These are phyloP conservation scores for Microdochium paspali DNA, from an alignment of 2,329 filamentous ascomycete genomes.

Conservation along the genomic window DNA sequence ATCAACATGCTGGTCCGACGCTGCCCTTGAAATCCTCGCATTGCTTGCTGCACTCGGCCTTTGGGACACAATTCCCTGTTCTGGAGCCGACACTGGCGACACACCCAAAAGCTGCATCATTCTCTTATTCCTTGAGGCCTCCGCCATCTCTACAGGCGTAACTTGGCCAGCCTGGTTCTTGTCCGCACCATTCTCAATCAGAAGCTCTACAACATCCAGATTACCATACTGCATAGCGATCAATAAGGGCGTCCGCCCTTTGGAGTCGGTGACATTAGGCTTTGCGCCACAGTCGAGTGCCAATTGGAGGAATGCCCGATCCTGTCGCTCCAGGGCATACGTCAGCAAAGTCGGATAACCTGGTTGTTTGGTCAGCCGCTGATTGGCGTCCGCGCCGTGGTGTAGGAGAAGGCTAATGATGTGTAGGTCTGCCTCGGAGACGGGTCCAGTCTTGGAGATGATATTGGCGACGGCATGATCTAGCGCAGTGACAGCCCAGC, in stretches of 20 bases:
- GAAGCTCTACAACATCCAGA: constrained; percentile 15
- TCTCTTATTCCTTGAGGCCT: neutral
- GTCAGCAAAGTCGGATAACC: constrained; percentile 1
- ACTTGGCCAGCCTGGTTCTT: neutral
- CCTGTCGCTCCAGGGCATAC: constrained; percentile 2
- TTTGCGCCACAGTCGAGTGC: neutral
- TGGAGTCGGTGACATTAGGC: neutral
- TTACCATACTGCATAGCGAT: constrained; percentile 16
- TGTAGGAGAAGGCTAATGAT: constrained; percentile 14
- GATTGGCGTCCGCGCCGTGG: constrained; percentile 18
- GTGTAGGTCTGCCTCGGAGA: constrained; percentile 12
- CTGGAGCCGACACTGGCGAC: neutral
- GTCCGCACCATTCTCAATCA: constrained; percentile 11
- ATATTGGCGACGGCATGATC: neutral
- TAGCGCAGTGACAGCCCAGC: neutral
- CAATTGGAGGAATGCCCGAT: constrained; percentile 1
- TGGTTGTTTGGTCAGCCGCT: neutral
- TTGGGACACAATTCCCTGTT: too few species aligned
- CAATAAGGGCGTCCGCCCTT: constrained; percentile 9
- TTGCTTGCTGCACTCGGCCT: too few species aligned
- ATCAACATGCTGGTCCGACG: too few species aligned
- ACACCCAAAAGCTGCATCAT: neutral
- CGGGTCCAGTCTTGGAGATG: constrained; percentile 4
- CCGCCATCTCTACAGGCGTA: neutral
- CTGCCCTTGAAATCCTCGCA: too few species aligned